Percentiles rank a stretch among this genome's conserved stretches.
phyloP scores from a whole-genome alignment of 495 filamentous ascomycete species.

The Polyplosphaeria fusca region DNA sequence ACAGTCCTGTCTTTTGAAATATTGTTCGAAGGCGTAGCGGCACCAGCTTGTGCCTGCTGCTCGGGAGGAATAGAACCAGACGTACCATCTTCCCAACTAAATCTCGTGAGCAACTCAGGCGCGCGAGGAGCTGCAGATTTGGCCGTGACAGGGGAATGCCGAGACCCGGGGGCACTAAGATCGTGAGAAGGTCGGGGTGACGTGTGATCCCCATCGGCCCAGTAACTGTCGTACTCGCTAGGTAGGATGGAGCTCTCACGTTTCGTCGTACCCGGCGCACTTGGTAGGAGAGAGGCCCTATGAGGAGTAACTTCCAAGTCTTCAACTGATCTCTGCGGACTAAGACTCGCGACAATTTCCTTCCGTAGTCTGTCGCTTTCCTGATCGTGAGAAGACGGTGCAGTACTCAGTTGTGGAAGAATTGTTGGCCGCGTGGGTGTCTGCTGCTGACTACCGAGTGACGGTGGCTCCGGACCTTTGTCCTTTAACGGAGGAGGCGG shows the following conservation, averaged over 20 bases:
- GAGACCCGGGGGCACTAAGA: constrained; percentile 41
- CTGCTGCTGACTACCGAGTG: constrained; percentile 25
- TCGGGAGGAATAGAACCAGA: background rate
- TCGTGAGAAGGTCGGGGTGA: constrained; percentile 36
- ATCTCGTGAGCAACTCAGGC: constrained; percentile 31
- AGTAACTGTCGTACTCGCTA: constrained; percentile 60
- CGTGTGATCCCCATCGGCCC: constrained; percentile 43
- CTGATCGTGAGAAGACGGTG: constrained; percentile 56
- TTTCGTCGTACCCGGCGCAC: constrained; percentile 6
- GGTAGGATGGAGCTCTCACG: constrained; percentile 53
- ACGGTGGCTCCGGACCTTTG: constrained; percentile 27
- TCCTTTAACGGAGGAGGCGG: constrained; percentile 51
- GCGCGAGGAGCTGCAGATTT: background rate
- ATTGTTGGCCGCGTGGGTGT: constrained; percentile 46
- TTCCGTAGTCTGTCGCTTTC: constrained; percentile 75
- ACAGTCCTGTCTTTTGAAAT: too few species aligned
- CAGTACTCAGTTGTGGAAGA: constrained; percentile 55
- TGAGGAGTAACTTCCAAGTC: background rate
- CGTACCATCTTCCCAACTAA: constrained; percentile 39
- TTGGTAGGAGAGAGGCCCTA: constrained; percentile 19
- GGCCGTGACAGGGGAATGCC: background rate
- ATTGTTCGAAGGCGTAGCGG: background rate
- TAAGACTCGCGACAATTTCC: constrained; percentile 79
- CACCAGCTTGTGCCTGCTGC: background rate
- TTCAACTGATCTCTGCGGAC: constrained; percentile 38